Base-by-base conservation (phyloP, 2,329 filamentous ascomycete species). In the Ceratocystis albifundus region DNA sequence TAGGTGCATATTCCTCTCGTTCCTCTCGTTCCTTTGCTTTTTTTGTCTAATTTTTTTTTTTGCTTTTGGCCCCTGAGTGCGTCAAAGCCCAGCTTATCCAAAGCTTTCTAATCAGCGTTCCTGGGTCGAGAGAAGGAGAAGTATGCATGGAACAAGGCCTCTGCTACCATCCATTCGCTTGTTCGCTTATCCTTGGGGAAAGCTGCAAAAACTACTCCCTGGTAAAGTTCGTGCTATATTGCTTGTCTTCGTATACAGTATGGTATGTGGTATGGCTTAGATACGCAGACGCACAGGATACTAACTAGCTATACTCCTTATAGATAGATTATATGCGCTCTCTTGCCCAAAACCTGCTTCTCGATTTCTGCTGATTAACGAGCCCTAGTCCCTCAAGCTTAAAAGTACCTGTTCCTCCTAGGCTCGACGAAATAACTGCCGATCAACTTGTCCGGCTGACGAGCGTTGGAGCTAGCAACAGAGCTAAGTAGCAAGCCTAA, bases 31-130 rank as follows among this genome's bases (percentile, higher is more conserved):
- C n/a, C 15, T 4, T 57, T n/a, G 25, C 25, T n/a, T n/a, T n/a
- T n/a, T n/a, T n/a, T n/a, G n/a, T n/a, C n/a, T n/a, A n/a, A n/a
- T 12, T 55, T 12, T 22, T 15, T 55, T 25, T 15, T 25, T 12
- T 15, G 12, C 25, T 30, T 55, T 20, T 36, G 30, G 12, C 55
- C 55, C 55, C 55, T 59, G 55, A 59, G 55, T 36, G 32, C 15
- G 55, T 59, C 25, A 59, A 59, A 59, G 55, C 55, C 55, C 28
- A 36, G 55, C 55, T 36, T 59, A 59, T 30, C 55, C 55, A 59
- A 32, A 36, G 55, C 55, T 59, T 59, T 30, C 55, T 59, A 59
- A 59, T 59, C 55, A 59, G 55, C 20, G 50, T 25, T 3, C 28
- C 55, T 36, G 28, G 55, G 25, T 6, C 53, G 5, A 55, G 53